A percentile compares a stretch with the other conserved stretches of the same genome.
Conservation (phyloP, 164 flowering plant genomes). For the Amborella trichopoda region DNA sequence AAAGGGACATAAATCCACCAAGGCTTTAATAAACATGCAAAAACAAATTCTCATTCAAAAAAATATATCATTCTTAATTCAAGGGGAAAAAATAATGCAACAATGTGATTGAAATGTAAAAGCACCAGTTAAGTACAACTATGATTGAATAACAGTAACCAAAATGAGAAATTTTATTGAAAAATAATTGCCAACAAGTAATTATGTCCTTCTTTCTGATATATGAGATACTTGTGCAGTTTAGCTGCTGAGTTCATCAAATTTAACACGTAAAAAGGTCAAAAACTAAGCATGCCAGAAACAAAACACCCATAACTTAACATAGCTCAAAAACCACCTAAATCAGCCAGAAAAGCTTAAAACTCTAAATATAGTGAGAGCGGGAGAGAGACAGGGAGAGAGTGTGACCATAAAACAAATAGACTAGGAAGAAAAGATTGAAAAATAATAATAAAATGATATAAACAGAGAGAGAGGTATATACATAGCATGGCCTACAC, state of each 20-base stretch:
- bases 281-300: not conserved
- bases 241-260: not conserved
- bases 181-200: not conserved
- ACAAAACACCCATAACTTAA: not conserved
- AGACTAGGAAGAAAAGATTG: not conserved
- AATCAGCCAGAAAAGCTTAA: not conserved
- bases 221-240: not conserved
- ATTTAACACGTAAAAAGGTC: not conserved
- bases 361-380: not conserved
- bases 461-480: not conserved
- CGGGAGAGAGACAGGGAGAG: not conserved
- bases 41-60: no score
- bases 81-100: no score
- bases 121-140: not conserved
- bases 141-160: not conserved
- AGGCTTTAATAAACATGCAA: no score
- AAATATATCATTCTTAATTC: no score
- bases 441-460: not conserved
- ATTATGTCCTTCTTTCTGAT: not conserved
- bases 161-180: not conserved
- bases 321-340: not conserved
- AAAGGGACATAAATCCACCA: no score
- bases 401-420: not conserved
- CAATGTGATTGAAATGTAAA: no score
- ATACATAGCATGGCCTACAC: not conserved